Percentiles rank a stretch among this genome's conserved stretches.
phyloP scores from a whole-genome alignment of 2,329 filamentous ascomycete genomes.

The Phyllosticta paracitricarpa region DNA sequence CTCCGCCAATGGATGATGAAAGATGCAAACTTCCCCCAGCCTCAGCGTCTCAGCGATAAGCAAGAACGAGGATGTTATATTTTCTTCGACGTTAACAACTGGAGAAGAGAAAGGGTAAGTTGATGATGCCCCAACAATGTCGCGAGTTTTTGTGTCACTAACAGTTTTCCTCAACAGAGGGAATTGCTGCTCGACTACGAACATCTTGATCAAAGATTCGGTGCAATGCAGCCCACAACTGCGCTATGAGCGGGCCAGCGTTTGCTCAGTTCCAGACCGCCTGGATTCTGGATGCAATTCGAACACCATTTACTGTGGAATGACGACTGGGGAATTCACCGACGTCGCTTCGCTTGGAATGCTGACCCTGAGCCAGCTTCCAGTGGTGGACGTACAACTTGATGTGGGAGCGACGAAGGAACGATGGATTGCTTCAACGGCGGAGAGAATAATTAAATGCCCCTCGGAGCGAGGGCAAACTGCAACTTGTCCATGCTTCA shows the following conservation, averaged over 20 bases:
- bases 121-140: conserved; percentile 7
- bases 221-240: conserved; percentile 4
- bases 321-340: neutral
- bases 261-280: neutral
- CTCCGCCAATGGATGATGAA: conserved; percentile 47
- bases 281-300: neutral
- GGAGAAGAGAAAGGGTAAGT: conserved; percentile 41
- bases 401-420: neutral
- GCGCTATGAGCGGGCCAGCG: neutral
- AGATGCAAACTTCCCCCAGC: conserved; percentile 35
- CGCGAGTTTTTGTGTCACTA: conserved; percentile 13
- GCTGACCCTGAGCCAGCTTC: neutral
- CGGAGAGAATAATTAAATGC: neutral
- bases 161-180: conserved; percentile 22
- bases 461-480: neutral
- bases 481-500: neutral
- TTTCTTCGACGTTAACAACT: conserved; percentile 45
- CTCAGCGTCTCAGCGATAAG: conserved; percentile 35
- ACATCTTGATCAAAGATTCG: conserved; percentile 36
- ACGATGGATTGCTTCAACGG: neutral
- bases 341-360: neutral
- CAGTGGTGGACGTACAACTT: neutral
- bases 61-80: conserved; percentile 44
- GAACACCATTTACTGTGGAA: neutral
- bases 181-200: conserved; percentile 45